Base-by-base conservation (phyloP, 2,329 filamentous ascomycete species). In the Didymella keratinophila region DNA sequence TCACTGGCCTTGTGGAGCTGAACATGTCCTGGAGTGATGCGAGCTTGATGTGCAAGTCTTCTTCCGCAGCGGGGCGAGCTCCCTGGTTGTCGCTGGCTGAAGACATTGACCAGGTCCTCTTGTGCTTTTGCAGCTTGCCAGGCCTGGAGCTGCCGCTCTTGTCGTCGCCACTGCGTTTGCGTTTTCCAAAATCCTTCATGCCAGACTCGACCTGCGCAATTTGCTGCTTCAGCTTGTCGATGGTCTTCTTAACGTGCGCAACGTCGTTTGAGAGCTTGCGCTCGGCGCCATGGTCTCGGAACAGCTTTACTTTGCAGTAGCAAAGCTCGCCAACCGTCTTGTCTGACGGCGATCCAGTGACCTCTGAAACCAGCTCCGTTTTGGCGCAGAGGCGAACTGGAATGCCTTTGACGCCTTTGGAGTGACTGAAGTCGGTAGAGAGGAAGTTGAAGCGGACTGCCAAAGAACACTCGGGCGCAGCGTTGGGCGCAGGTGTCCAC, bases 371-470 rank as follows among this genome's bases (percentile, higher is more conserved):
- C 11, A 88, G 78, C 63, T 90, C 89, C 0, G 95, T 98, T 78
- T 98, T 98, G 14, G 93, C 88, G 76, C 94, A 98, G 0, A 98
- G 84, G 54, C 95, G 84, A 4, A 99, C 93, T 0, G 95, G 94
- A 64, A 98, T 97, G 34, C 95, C 95, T 78, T 98, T 99, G 47
- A 99, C 95, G 44, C 95, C 95, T 74, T 99, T 99, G 10, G 95
- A 98, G 73, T 98, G 95, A 76, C 94, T 98, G 75, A 98, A 99
- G 74, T 99, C 95, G 9, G 95, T 99, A 0, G 95, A 99, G 0
- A 99, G 83, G 73, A 99, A 99, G 79, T 99, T 99, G 83, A 98
- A 99, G 44, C 95, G 91, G 12, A 98, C 92, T 9, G 93, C 90
- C 55, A 99, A 87, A 47, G 88, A 91, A 75, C 93, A 95, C 69